Evolutionary conservation across 2,329 filamentous ascomycete species (phyloP).

Genomic region (Stromatinia cepivora): DNA sequence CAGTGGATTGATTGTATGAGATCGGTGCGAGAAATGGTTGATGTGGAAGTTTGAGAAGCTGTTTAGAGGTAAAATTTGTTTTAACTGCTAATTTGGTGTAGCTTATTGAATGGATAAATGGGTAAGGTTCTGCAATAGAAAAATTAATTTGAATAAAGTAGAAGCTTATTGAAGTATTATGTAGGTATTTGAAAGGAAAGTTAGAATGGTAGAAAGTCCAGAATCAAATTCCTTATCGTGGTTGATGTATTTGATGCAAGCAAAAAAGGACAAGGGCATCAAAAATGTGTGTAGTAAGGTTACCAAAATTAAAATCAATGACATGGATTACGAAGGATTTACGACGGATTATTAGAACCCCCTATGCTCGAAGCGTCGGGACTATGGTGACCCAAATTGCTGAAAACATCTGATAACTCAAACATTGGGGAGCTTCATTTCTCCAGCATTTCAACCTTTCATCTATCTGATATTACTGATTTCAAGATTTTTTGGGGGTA

Average conservation of each 20-base stretch:
- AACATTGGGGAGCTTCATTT: neutral
- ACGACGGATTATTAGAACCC: too few species aligned
- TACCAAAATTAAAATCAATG: neutral
- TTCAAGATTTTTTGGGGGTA: neutral
- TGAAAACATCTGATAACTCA: neutral
- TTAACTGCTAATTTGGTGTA: neutral
- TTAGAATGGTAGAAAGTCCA: neutral
- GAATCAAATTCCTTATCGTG: slow-evolving; percentile 10
- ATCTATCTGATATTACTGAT: neutral
- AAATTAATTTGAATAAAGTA: neutral
- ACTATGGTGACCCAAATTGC: neutral
- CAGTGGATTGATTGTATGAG: neutral
- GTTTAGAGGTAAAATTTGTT: slow-evolving; percentile 12
- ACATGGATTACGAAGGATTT: neutral
- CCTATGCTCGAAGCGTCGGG: neutral
- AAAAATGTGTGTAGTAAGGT: neutral
- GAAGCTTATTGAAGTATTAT: neutral
- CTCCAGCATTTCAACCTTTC: neutral
- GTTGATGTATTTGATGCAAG: neutral
- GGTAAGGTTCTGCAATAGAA: neutral
- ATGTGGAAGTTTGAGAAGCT: slow-evolving; percentile 9
- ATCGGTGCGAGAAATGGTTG: neutral
- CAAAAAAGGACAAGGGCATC: neutral
- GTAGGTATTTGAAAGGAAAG: neutral
- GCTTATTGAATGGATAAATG: neutral